A percentile compares a stretch with the other conserved stretches of the same genome.
These are phyloP conservation scores for Avena eriantha DNA, from an alignment of 176 grass and related monocot species.

Conservation along the genomic window DNA sequence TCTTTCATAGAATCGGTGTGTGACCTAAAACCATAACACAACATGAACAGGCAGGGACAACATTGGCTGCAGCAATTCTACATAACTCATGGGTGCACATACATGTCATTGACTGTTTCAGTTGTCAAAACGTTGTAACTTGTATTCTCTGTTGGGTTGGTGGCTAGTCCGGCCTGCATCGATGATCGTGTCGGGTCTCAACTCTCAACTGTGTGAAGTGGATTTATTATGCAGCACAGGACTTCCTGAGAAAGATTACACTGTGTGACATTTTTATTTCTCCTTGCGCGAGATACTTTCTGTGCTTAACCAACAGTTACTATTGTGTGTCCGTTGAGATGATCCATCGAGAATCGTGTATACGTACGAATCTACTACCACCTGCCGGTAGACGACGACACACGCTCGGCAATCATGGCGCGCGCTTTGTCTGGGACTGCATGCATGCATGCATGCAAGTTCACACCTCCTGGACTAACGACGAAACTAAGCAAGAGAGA, in stretches of 20 bases:
- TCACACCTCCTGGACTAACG: not conserved
- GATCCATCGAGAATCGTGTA: not conserved
- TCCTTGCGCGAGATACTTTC: not conserved
- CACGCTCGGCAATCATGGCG: conserved; percentile 36
- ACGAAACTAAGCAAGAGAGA: not conserved
- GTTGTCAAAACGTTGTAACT: too few species aligned
- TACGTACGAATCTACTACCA: conserved; percentile 1
- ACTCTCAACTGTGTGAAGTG: not conserved
- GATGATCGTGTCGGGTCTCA: not conserved
- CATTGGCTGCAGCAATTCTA: not conserved
- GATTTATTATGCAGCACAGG: not conserved
- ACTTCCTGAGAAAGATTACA: not conserved
- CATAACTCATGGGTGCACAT: not conserved
- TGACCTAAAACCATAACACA: conserved; percentile 34
- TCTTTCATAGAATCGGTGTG: conserved; percentile 32
- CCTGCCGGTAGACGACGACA: conserved; percentile 25
- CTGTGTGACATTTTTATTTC: not conserved
- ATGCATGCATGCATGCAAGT: not conserved
- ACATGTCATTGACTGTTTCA: too few species aligned
- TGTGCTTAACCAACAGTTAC: not conserved
- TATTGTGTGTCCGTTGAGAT: not conserved
- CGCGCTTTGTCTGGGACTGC: not conserved
- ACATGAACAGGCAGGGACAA: not conserved
- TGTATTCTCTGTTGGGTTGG: not conserved
- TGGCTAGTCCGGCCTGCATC: not conserved